These are phyloP conservation scores for Calamus simplicifolius DNA, from an alignment of 176 grass and related monocot genomes.

Conservation along the genomic window DNA sequence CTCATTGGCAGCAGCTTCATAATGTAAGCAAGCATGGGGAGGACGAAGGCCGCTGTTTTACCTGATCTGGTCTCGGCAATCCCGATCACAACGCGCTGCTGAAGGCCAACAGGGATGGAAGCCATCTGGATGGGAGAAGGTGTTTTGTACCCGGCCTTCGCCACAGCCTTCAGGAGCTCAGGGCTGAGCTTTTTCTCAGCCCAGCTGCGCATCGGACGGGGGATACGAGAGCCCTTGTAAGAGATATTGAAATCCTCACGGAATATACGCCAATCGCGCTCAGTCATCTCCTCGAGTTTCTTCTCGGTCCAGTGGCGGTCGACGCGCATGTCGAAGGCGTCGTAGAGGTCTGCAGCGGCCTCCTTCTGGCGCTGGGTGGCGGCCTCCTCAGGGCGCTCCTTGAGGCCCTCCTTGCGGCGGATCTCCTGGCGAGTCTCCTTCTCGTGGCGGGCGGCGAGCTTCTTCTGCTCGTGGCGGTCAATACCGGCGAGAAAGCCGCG, in stretches of 20 bases:
- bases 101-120: constrained; percentile 82
- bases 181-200: constrained; percentile 67
- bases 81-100: constrained; percentile 97
- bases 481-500: constrained; percentile 85
- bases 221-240: constrained; percentile 88
- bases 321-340: constrained; percentile 88
- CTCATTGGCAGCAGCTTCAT: constrained; percentile 77
- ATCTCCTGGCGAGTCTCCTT: constrained; percentile 76
- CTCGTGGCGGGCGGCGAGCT: constrained; percentile 57
- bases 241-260: constrained; percentile 96
- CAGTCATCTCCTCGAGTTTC: constrained; percentile 73
- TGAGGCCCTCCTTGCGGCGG: constrained; percentile 65
- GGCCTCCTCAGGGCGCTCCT: constrained; percentile 68
- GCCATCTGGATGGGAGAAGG: constrained; percentile 96
- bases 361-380: constrained; percentile 51
- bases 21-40: constrained; percentile 94
- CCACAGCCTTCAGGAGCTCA: constrained; percentile 72
- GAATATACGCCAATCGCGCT: constrained; percentile 94
- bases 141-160: constrained; percentile 74
- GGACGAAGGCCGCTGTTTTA: constrained; percentile 92
- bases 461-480: constrained; percentile 94
- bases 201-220: constrained; percentile 84
- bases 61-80: constrained; percentile 94
- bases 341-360: constrained; percentile 70
- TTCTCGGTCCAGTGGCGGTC: constrained; percentile 94